These are phyloP conservation scores for Tetraselmis chui DNA, from an alignment of 139 green algal genomes.

Conservation along the genomic window DNA sequence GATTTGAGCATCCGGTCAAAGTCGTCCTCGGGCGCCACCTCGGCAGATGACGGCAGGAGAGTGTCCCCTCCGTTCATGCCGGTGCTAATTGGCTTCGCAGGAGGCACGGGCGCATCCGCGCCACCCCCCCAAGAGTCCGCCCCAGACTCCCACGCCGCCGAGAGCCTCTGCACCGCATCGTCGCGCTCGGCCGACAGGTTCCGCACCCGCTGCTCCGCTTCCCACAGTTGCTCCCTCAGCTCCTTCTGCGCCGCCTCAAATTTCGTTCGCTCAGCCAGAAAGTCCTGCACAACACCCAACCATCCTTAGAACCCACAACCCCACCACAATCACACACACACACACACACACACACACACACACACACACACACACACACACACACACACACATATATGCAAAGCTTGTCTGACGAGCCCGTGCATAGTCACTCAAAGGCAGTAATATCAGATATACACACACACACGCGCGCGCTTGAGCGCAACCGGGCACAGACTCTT, in stretches of 20 bases:
- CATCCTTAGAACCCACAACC: not conserved
- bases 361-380: no score
- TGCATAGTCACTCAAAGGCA: no score
- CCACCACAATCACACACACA: not conserved
- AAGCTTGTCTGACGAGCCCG: no score
- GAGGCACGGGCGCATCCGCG: no score
- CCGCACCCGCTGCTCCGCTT: conserved; percentile 1
- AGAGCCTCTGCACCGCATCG: not conserved
- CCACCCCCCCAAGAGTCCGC: no score
- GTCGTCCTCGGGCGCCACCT: not conserved
- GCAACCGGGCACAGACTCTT: no score
- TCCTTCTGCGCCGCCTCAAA: not conserved
- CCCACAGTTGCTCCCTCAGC: conserved; percentile 16
- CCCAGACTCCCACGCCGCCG: no score
- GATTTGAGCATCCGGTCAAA: not conserved
- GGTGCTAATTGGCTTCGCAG: not conserved
- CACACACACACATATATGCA: no score
- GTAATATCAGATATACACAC: no score
- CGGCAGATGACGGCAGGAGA: not conserved
- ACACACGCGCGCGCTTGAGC: no score
- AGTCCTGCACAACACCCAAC: not conserved
- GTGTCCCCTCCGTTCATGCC: not conserved
- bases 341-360: no score
- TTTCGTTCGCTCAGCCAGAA: not conserved
- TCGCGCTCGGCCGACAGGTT: not conserved